Percentiles rank a stretch among this genome's conserved stretches.
Conservation (phyloP, 352 stramenopile species). For the Phytophthora uliginosa region DNA sequence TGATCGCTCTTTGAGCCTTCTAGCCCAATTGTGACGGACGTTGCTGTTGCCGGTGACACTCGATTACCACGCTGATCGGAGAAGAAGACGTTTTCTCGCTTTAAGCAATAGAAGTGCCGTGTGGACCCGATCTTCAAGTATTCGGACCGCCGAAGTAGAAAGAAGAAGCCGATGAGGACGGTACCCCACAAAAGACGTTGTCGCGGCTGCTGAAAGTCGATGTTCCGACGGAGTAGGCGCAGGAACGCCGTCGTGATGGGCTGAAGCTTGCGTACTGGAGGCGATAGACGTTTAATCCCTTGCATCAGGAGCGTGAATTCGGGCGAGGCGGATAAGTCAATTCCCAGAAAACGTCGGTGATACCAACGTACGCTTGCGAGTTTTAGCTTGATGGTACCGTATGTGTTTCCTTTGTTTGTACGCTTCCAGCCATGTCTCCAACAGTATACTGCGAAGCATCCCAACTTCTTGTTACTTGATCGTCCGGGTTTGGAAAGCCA, state of each 20-base stretch:
- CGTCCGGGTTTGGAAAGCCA: constrained; percentile 5
- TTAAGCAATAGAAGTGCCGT: constrained; percentile 26
- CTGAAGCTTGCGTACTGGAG: constrained; percentile 29
- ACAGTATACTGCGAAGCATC: constrained; percentile 22
- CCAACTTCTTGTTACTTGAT: constrained; percentile 9
- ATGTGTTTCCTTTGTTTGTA: constrained; percentile 13
- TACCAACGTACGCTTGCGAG: constrained; percentile 27
- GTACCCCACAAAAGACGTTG: constrained; percentile 37
- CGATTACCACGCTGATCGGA: constrained; percentile 7
- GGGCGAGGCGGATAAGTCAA: constrained; percentile 2
- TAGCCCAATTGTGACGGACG: constrained; percentile 16
- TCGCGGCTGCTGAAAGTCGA: constrained; percentile 3
- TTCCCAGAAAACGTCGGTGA: constrained; percentile 17
- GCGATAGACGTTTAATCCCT: constrained; percentile 29
- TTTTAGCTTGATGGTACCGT: constrained; percentile 32
- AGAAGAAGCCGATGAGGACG: constrained; percentile 36
- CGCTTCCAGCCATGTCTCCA: constrained; percentile 29
- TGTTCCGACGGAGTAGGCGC: constrained; percentile 7
- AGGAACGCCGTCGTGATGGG: constrained; percentile 33
- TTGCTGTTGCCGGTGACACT: background rate
- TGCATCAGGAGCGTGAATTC: constrained; percentile 25
- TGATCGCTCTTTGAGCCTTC: constrained; percentile 33
- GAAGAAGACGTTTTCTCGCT: constrained; percentile 13
- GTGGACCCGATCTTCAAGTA: constrained; percentile 11
- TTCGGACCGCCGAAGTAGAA: constrained; percentile 29